Base-by-base conservation (phyloP, 1,139 yeast species). In the Waltiozyma sp. region DNA sequence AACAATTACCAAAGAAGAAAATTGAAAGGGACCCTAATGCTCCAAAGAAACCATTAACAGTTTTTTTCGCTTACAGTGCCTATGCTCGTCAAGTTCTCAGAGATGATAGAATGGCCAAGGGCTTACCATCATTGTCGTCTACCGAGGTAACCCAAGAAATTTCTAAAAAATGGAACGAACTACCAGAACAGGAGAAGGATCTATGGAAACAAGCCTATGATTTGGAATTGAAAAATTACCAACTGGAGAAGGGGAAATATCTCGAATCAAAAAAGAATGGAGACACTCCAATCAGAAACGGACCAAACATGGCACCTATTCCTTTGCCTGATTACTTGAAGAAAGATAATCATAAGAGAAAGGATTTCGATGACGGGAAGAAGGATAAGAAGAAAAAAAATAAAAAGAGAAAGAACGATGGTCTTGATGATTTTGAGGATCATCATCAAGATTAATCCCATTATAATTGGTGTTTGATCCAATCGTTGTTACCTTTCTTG, bases 111-210 rank as follows among this genome's bases (percentile, higher is more conserved):
- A 69, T 66, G 47, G 65, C 68, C 41, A 68, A 70, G 45, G 80
- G 81, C 31, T 69, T 75, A 49, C 73, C 81, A 16, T 74, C 87
- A 8, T 68, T 82, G 50, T 70, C 80, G 21, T 84, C 89, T 42
- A 75, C 77, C 38, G 95, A 85, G 53, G 74, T 86, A 66, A 84
- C 93, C 40, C 80, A 77, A 54, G 80, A 80, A 54, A 80, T 87
- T 52, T 79, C 91, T 43, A 78, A 74, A 54, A 75, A 79, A 60
- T 88, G 96, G 96, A 76, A 77, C 55, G 73, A 69, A 40, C 67
- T 87, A 58, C 59, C 78, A 43, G 82, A 75, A 18, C 73, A 67
- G 28, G 91, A 83, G 57, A 84, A 82, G 62, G 74, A 72, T 46
- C 73, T 75, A 53, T 88, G 93, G 91, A 83, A 80, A 60, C 75